Evolutionary conservation across 139 green algal genomes (phyloP).

Genomic region (Desmodesmus armatus): DNA sequence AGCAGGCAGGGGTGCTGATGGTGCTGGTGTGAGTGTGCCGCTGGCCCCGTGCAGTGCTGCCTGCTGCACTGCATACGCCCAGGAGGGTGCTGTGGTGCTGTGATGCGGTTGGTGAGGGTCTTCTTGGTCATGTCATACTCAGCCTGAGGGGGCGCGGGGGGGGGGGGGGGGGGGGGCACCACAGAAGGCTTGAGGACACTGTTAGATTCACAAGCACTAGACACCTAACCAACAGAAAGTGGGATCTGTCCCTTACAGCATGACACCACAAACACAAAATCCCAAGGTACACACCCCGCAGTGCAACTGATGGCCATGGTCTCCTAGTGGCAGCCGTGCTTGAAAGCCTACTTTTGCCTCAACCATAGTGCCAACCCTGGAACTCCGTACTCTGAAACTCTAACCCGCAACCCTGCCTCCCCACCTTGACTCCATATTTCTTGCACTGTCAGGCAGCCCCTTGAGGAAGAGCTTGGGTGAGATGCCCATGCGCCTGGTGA

Average conservation of each 20-base stretch:
- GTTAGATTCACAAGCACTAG: too few relatives aligned
- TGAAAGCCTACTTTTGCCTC: neutral
- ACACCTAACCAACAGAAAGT: too few relatives aligned
- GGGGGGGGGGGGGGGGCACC: too few relatives aligned
- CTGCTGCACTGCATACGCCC: neutral
- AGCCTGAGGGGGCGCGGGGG: slow-evolving; percentile 43
- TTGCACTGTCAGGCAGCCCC: slow-evolving; percentile 49
- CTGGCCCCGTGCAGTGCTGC: neutral
- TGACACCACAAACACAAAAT: too few relatives aligned
- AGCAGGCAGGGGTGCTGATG: slow-evolving; percentile 11
- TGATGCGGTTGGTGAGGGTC: slow-evolving; percentile 54
- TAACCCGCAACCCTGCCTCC: neutral
- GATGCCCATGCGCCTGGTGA: neutral
- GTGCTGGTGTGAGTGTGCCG: too few relatives aligned
- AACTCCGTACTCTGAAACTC: neutral
- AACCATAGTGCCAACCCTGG: too few relatives aligned
- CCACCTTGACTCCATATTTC: slow-evolving; percentile 28
- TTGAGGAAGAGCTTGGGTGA: neutral
- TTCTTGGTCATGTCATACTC: slow-evolving; percentile 44
- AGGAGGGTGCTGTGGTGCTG: slow-evolving; percentile 53
- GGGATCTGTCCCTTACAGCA: too few relatives aligned
- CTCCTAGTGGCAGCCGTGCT: neutral
- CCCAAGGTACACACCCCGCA: neutral
- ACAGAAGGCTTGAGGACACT: too few relatives aligned
- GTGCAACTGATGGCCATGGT: neutral